phyloP scores from a whole-genome alignment of 805 yeast genomes.

The Kluyveromyces aestuarii region DNA sequence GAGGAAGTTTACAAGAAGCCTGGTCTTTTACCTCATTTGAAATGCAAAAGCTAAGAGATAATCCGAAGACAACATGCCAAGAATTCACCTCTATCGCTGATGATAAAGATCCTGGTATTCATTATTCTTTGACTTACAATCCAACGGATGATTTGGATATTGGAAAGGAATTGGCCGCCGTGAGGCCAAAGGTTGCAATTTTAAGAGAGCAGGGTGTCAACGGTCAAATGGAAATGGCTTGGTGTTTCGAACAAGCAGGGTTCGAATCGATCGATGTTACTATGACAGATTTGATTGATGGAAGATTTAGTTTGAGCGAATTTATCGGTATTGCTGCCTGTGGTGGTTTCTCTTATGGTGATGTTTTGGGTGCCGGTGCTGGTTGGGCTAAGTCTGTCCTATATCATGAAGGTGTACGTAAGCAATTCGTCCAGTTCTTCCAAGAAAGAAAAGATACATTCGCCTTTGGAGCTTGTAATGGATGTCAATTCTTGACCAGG shows the following conservation, averaged over 20 bases:
- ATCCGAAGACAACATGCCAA: slow-evolving; percentile 83
- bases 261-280: slow-evolving; percentile 92
- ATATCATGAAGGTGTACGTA: slow-evolving; percentile 67
- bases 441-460: slow-evolving; percentile 83
- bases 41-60: slow-evolving; percentile 87
- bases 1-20: slow-evolving; percentile 65
- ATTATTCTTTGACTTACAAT: slow-evolving; percentile 66
- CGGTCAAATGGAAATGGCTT: slow-evolving; percentile 97
- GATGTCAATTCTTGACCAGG: slow-evolving; percentile 91
- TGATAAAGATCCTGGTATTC: slow-evolving; percentile 82
- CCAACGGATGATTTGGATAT: slow-evolving; percentile 42
- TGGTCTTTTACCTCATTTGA: slow-evolving; percentile 89
- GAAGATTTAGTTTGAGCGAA: slow-evolving; percentile 59
- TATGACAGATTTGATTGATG: slow-evolving; percentile 83
- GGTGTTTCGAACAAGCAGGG: slow-evolving; percentile 92
- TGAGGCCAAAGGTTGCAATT: slow-evolving; percentile 84
- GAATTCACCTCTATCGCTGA: slow-evolving; percentile 70
- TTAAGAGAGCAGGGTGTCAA: slow-evolving; percentile 98
- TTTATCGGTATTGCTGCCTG: slow-evolving; percentile 96
- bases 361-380: slow-evolving; percentile 95
- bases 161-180: slow-evolving; percentile 13
- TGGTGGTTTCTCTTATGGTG: slow-evolving; percentile 99
- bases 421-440: slow-evolving; percentile 74
- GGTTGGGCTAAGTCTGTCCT: slow-evolving; percentile 98
- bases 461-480: slow-evolving; percentile 97